phyloP scores from a whole-genome alignment of 2,329 filamentous ascomycete genomes.

The Stenocarpella maydis region DNA sequence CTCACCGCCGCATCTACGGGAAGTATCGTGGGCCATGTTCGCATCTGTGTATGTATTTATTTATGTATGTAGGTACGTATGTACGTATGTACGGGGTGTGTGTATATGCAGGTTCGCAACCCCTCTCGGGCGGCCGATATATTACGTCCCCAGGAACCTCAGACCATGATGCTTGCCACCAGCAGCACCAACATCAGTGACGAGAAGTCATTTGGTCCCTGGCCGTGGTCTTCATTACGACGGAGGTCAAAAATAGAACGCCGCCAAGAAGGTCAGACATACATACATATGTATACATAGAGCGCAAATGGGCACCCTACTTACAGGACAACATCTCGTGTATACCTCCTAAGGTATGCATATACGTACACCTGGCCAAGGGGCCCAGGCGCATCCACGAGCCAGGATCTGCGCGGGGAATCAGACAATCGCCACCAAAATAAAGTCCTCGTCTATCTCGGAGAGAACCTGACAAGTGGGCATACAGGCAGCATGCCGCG shows the following conservation, averaged over 20 bases:
- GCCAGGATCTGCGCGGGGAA: conserved; percentile 22
- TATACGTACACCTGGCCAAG: neutral
- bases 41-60: neutral
- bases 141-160: neutral
- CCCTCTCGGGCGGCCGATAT: neutral
- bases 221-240: neutral
- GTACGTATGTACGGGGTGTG: too few species aligned
- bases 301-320: too few species aligned
- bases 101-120: conserved; percentile 1
- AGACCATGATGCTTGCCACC: conserved; percentile 15
- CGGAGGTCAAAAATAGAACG: conserved; percentile 23
- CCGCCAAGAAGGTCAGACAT: conserved; percentile 13
- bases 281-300: conserved; percentile 10
- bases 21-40: neutral
- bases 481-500: conserved; percentile 21
- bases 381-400: neutral
- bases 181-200: neutral
- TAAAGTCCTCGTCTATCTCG: conserved; percentile 21
- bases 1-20: conserved; percentile 3
- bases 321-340: neutral
- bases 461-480: neutral
- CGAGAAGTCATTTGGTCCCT: neutral
- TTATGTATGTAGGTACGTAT: neutral
- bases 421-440: conserved; percentile 8
- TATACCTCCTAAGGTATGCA: neutral